Conservation (phyloP, 257 asterid genomes). For the Echites panduratus region DNA sequence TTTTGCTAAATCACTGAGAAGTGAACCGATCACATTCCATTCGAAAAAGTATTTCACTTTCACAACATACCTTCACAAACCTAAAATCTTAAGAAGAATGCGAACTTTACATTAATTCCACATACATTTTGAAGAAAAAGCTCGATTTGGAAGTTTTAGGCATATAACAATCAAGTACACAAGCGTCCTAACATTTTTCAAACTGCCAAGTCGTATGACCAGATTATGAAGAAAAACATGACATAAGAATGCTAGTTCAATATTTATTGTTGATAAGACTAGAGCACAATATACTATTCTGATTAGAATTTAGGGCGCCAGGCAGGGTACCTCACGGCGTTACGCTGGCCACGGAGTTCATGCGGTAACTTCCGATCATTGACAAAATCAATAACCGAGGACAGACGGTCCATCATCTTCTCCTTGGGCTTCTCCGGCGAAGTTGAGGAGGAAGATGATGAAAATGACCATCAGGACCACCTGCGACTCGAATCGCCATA, state of each 20-base stretch:
- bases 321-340: slow-evolving; percentile 48
- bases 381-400: slow-evolving; percentile 72
- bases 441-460: slow-evolving; percentile 28
- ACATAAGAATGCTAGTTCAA: neutral
- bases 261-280: neutral
- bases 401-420: slow-evolving; percentile 55
- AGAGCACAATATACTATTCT: neutral
- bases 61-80: neutral
- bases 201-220: neutral
- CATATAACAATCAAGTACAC: neutral
- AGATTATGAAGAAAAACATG: neutral
- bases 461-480: slow-evolving; percentile 18
- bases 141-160: neutral
- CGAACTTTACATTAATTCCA: neutral
- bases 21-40: neutral
- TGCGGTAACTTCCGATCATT: slow-evolving; percentile 84
- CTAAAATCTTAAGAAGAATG: neutral
- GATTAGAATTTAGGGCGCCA: neutral
- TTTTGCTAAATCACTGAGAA: neutral
- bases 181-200: neutral
- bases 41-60: neutral
- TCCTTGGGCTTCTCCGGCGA: slow-evolving; percentile 23
- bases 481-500: slow-evolving; percentile 15
- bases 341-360: slow-evolving; percentile 85
- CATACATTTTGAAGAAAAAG: neutral